Evolutionary conservation across 2,329 filamentous ascomycete genomes (phyloP).

Genomic region (Ceratocystis eucalypticola): DNA sequence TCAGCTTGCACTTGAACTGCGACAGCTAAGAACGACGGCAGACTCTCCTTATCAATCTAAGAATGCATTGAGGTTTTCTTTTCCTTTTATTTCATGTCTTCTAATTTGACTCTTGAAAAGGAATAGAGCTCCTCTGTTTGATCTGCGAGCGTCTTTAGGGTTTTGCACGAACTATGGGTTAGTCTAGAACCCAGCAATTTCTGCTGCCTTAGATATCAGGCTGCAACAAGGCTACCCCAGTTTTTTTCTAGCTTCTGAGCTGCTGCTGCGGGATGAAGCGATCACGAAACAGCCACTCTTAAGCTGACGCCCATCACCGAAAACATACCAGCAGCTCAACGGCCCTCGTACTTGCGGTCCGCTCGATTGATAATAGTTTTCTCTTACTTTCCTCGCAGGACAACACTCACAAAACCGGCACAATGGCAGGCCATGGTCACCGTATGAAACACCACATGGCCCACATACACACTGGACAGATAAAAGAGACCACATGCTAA

Average conservation of each 20-base stretch:
- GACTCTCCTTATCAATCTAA: not conserved
- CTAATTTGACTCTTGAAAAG: too few species aligned
- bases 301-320: too few species aligned
- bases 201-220: not conserved
- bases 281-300: not conserved
- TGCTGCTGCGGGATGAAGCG: not conserved
- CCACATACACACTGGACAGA: not conserved
- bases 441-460: constrained; percentile 6
- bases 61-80: not conserved
- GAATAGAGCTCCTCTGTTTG: not conserved
- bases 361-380: too few species aligned
- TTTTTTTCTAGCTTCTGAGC: not conserved
- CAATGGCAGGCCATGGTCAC: constrained; percentile 17
- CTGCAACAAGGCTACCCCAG: constrained; percentile 3
- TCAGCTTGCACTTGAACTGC: not conserved
- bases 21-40: not conserved
- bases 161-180: not conserved
- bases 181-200: not conserved
- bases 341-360: too few species aligned
- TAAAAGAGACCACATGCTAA: not conserved
- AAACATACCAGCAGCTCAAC: too few species aligned
- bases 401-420: not conserved
- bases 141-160: not conserved
- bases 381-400: not conserved
- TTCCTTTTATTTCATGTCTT: too few species aligned